A percentile compares a stretch with the other conserved stretches of the same genome.
These are phyloP conservation scores for Camellia japonica DNA, from an alignment of 148 eudicot genomes.

Conservation along the genomic window DNA sequence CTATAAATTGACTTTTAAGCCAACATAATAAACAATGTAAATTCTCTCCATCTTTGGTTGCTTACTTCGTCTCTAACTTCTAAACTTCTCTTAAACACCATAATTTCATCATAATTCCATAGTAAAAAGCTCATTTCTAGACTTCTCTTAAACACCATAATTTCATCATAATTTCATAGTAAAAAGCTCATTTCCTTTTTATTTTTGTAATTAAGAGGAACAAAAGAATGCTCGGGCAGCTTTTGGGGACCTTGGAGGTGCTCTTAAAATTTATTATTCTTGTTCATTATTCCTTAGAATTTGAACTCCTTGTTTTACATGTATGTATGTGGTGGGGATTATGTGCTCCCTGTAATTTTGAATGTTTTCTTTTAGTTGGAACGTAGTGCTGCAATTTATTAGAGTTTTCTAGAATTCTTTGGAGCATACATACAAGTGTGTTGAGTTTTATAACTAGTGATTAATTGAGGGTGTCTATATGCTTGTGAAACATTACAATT, in stretches of 20 bases:
- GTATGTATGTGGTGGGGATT: not conserved
- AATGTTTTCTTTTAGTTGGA: not conserved
- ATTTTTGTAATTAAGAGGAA: constrained; percentile 53
- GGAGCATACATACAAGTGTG: not conserved
- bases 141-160: too few species aligned
- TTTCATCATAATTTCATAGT: too few species aligned
- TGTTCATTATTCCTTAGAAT: not conserved
- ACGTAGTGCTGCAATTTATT: not conserved
- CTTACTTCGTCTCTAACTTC: too few species aligned
- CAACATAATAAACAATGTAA: too few species aligned
- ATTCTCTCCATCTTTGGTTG: too few species aligned
- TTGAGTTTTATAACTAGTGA: not conserved
- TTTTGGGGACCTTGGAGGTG: constrained; percentile 95
- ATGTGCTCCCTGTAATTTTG: not conserved
- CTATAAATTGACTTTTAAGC: too few species aligned
- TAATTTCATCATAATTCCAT: too few species aligned
- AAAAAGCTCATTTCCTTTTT: too few species aligned
- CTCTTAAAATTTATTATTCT: constrained; percentile 11
- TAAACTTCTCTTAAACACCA: too few species aligned
- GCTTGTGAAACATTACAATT: not conserved
- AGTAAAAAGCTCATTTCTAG: too few species aligned
- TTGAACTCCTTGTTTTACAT: not conserved
- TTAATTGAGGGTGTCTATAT: not conserved
- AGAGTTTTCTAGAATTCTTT: not conserved
- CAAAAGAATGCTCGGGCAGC: constrained; percentile 85